These are phyloP conservation scores for Leccinum uliginosum DNA, from an alignment of 768 basidiomycete species.

Conservation along the genomic window DNA sequence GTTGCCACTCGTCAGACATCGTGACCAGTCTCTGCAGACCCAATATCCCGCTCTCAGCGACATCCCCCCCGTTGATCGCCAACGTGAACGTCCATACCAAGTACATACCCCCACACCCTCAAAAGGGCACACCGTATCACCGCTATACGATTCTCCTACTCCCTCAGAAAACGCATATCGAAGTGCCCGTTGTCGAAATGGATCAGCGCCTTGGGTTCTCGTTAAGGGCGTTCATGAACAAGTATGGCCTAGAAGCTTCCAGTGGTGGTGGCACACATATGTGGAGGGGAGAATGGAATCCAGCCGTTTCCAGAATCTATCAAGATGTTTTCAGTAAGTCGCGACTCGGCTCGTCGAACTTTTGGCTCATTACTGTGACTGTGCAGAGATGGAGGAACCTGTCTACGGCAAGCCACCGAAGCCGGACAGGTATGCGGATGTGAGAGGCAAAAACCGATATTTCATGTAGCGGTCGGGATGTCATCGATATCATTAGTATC, in stretches of 20 bases:
- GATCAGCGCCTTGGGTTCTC: constrained; percentile 57
- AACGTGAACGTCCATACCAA: constrained; percentile 54
- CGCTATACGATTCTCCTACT: constrained; percentile 80
- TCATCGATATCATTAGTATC: neutral
- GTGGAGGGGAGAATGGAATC: constrained; percentile 78
- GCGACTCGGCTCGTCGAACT: neutral
- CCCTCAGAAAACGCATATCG: constrained; percentile 51
- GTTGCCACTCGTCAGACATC: neutral
- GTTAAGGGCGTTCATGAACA: constrained; percentile 56
- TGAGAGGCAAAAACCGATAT: constrained; percentile 28
- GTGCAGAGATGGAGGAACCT: constrained; percentile 20
- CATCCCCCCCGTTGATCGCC: constrained; percentile 37
- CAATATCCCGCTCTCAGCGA: constrained; percentile 73
- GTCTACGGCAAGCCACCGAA: constrained; percentile 27
- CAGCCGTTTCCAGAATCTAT: constrained; percentile 63
- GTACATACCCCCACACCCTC: constrained; percentile 91
- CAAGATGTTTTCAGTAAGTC: constrained; percentile 61
- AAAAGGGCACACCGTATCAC: constrained; percentile 84
- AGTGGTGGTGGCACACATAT: constrained; percentile 74
- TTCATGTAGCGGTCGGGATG: constrained; percentile 12
- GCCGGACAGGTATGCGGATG: constrained; percentile 27
- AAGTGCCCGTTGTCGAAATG: constrained; percentile 45
- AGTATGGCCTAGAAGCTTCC: constrained; percentile 49
- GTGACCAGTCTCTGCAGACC: constrained; percentile 44
- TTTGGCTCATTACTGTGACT: neutral